Conservation (phyloP, 305 asterid genomes). For the Fraxinus sp. region DNA sequence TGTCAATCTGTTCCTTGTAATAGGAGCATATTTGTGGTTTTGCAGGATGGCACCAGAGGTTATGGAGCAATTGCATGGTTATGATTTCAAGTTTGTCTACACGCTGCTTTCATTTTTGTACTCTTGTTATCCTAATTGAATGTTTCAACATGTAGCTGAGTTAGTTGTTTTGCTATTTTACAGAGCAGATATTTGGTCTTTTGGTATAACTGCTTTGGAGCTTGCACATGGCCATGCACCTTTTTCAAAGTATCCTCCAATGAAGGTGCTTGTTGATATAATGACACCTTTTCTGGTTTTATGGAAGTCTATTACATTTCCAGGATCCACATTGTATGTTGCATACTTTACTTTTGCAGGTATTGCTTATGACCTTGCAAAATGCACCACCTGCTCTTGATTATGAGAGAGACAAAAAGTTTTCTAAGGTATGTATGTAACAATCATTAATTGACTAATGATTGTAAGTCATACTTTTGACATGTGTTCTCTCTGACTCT, state of each 20-base stretch:
- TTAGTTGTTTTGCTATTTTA: conserved; percentile 17
- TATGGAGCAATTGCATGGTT: conserved; percentile 97
- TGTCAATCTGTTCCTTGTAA: conserved; percentile 16
- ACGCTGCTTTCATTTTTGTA: conserved; percentile 17
- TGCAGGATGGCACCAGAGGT: conserved; percentile 99
- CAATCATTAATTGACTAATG: not conserved
- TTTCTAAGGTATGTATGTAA: conserved; percentile 69
- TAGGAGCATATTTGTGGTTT: conserved; percentile 29
- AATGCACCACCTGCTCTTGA: conserved; percentile 99
- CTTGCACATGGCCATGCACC: conserved; percentile 99
- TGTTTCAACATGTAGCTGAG: conserved; percentile 22
- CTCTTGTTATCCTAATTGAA: conserved; percentile 17
- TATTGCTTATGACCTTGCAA: conserved; percentile 95
- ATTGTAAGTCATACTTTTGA: conserved; percentile 18
- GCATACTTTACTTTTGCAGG: conserved; percentile 45
- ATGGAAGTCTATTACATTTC: conserved; percentile 15
- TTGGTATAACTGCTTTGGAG: conserved; percentile 98
- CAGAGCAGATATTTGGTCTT: conserved; percentile 99
- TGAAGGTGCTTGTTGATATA: conserved; percentile 61
- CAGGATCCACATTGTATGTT: conserved; percentile 5
- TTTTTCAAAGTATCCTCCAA: conserved; percentile 96
- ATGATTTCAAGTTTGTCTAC: conserved; percentile 85
- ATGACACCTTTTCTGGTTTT: not conserved
- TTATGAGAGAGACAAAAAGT: conserved; percentile 90
- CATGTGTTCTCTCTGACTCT: conserved; percentile 11